Evolutionary conservation across 208 protist species (phyloP).

Genomic region (Acanthamoeba royreba): DNA sequence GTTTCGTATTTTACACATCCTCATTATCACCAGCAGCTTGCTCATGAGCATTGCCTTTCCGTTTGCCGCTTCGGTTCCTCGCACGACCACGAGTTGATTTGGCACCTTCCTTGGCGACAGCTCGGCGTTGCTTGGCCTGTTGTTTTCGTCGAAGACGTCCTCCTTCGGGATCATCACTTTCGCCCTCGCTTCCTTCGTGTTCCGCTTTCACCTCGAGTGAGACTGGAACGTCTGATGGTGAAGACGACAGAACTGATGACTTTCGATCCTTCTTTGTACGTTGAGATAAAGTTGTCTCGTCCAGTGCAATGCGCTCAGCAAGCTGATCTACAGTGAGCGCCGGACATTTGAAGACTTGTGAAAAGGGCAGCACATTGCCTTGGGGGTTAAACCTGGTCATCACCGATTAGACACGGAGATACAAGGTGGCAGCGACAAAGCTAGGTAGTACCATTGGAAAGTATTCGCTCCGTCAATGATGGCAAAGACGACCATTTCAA

Average conservation of each 20-base stretch:
- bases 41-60: no score
- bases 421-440: background rate
- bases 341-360: background rate
- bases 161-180: background rate
- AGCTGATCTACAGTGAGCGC: background rate
- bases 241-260: no score
- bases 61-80: no score
- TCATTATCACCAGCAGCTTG: no score
- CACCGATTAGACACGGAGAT: background rate
- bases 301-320: background rate
- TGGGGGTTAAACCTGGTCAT: background rate
- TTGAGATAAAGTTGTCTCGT: no score
- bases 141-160: no score
- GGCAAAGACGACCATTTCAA: background rate
- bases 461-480: background rate
- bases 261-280: background rate
- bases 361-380: conserved; percentile 22
- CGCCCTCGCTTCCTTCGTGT: background rate
- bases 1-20: no score
- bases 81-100: no score
- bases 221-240: no score
- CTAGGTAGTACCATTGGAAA: background rate
- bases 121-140: background rate
- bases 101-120: no score
- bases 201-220: no score